Conservation (phyloP, 2,329 filamentous ascomycete genomes). For the Xylaria digitata region DNA sequence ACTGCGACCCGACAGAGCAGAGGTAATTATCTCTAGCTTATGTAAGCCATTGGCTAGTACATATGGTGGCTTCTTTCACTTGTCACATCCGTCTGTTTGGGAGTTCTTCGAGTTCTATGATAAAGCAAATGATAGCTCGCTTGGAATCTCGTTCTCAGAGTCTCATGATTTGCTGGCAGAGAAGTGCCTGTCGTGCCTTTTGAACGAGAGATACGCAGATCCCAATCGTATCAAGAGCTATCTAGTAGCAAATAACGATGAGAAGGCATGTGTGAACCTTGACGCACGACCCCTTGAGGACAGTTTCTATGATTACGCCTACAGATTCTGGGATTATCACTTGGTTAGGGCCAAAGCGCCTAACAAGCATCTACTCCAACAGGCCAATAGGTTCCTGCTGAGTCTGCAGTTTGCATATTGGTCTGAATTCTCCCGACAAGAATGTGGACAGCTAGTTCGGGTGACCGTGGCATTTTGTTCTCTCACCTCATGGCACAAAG, state of each 20-base stretch:
- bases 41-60: constrained; percentile 1
- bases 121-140: background rate
- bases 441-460: background rate
- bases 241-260: constrained; percentile 8
- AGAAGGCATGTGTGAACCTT: background rate
- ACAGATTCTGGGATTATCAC: constrained; percentile 12
- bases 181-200: constrained; percentile 5
- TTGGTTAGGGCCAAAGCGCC: background rate
- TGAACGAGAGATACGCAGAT: constrained; percentile 7
- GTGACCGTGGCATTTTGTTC: background rate
- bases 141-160: constrained; percentile 7
- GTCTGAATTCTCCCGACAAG: background rate
- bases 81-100: constrained; percentile 3
- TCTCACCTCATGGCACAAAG: constrained; percentile 4
- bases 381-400: background rate
- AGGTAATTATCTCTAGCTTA: constrained; percentile 1
- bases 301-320: constrained; percentile 7
- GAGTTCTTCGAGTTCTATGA: constrained; percentile 6
- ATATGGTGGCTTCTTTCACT: constrained; percentile 1
- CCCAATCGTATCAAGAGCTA: background rate
- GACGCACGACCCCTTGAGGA: background rate
- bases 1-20: background rate
- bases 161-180: background rate
- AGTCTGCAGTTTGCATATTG: constrained; percentile 12
- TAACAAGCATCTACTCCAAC: background rate